phyloP scores from a whole-genome alignment of 352 stramenopile genomes.

The Phytopythium litorale region DNA sequence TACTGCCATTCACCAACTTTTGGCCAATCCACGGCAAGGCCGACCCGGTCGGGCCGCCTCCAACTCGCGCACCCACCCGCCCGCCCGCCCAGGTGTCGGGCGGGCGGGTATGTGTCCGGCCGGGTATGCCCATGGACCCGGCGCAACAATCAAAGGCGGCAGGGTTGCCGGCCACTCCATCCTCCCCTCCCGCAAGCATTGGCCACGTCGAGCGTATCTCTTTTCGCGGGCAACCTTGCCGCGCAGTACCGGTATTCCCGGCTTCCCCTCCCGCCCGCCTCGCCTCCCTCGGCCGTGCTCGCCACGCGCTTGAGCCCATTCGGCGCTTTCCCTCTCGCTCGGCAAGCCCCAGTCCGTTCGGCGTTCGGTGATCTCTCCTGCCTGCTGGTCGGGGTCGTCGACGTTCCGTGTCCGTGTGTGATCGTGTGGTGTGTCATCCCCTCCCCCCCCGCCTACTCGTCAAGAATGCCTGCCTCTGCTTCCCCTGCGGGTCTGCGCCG shows the following conservation, averaged over 20 bases:
- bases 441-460: background rate
- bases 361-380: slow-evolving; percentile 7
- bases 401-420: background rate
- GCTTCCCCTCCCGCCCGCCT: background rate
- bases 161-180: background rate
- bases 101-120: slow-evolving; percentile 1
- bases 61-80: background rate
- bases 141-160: slow-evolving; percentile 1
- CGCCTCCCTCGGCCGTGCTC: background rate
- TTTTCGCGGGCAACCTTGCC: slow-evolving; percentile 7
- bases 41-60: background rate
- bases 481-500: slow-evolving; percentile 11
- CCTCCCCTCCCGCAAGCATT: slow-evolving; percentile 1
- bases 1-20: background rate
- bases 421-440: background rate
- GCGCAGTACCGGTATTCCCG: background rate
- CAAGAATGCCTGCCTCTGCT: background rate
- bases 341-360: slow-evolving; percentile 13
- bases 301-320: slow-evolving; percentile 14
- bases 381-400: slow-evolving; percentile 13
- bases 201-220: slow-evolving; percentile 1
- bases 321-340: slow-evolving; percentile 26
- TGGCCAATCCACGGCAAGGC: background rate
- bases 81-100: slow-evolving; percentile 1
- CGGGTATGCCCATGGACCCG: background rate